Percentiles rank a stretch among this genome's conserved stretches.
Evolutionary conservation across 371 early-diverging fungal genomes (phyloP).

Genomic region (Mucor velutinosus): DNA sequence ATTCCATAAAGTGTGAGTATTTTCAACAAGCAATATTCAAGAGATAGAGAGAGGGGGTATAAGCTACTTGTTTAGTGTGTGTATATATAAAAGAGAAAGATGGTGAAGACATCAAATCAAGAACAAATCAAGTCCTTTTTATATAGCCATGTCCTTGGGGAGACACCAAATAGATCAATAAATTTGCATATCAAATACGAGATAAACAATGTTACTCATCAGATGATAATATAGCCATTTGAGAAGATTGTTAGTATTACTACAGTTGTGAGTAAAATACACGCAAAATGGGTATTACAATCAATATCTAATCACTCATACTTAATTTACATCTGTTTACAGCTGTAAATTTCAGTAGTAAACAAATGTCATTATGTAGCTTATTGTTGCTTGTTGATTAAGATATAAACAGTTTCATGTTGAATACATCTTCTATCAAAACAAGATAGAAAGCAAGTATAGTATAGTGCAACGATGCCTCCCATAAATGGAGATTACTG

Average conservation of each 20-base stretch:
- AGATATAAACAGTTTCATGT: neutral
- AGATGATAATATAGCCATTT: neutral
- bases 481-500: neutral
- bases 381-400: neutral
- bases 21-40: neutral
- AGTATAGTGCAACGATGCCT: neutral
- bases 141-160: neutral
- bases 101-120: neutral
- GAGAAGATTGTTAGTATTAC: neutral
- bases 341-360: neutral
- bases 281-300: neutral
- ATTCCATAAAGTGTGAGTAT: neutral
- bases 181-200: neutral
- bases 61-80: neutral
- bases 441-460: neutral
- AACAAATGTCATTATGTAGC: neutral
- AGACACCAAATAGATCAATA: neutral
- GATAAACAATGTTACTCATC: constrained; percentile 1
- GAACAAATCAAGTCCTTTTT: neutral
- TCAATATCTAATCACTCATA: neutral
- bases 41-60: neutral
- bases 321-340: neutral
- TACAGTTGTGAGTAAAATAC: neutral
- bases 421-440: neutral
- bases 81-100: neutral